Evolutionary conservation across 164 flowering plant genomes (phyloP), one percentile per base, ranked within the genome.

Genomic region (Macadamia integrifolia): DNA sequence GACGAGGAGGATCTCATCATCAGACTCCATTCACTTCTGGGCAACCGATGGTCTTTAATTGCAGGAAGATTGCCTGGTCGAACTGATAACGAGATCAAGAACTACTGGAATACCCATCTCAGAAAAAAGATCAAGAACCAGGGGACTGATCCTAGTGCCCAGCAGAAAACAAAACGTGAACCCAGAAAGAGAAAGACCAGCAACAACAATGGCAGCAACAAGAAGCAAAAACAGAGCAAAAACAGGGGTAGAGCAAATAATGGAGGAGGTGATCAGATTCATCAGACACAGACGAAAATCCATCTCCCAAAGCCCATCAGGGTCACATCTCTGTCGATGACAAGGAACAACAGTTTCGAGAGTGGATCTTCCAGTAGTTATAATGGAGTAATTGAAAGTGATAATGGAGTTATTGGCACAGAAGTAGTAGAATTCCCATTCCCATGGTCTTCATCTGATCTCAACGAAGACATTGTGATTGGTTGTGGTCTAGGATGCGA

Each of bases 81-180:
- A 73, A 87, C 92, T n/a, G 92, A 87, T 76, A 87, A 87, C 72
- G 91, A 87, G 81, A 85, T 87, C 32, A 87, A 87, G 71, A 87
- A 87, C 53, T 81, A 85, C 52, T 87, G 89, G 89, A 84, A 87
- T 70, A 85, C 87, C 63, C 88, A 87, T 65, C 84, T 87, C 1
- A 75, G 83, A 74, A 87, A 87, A 61, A 79, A 61, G 44, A 78
- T 80, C 67, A 60, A 59, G 32, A 60, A 60, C 66, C 76, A 78
- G 62, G 84, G 81, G 60, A 75, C 72, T 28, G 78, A 76, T 48
- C 76, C 78, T 2, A 71, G 65, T n/a, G 67, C 75, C 61, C 84
- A 80, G 73, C 75, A 10, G 3, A 76, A 69, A 58, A 72, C 75
- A 10, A 31, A 73, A 14, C 14, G 69, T 3, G 63, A 72, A 18